phyloP scores from a whole-genome alignment of 1,284 basidiomycete species.

The Rhodotorula glutinis region DNA sequence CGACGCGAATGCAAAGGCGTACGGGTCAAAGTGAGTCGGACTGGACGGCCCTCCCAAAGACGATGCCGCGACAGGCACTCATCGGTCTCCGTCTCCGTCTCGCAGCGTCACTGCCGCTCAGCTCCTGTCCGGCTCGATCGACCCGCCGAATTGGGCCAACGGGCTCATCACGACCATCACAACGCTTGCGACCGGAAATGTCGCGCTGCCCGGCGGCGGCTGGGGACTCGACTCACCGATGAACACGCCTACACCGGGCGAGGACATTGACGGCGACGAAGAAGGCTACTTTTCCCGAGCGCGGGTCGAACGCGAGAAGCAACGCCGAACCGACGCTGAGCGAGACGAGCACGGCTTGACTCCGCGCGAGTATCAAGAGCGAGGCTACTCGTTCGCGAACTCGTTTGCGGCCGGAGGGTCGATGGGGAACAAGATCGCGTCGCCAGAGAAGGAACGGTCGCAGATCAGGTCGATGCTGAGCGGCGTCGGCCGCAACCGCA shows the following conservation, averaged over 20 bases:
- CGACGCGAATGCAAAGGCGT: constrained; percentile 57
- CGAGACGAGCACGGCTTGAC: constrained; percentile 8
- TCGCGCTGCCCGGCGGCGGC: constrained; percentile 42
- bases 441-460: neutral
- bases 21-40: constrained; percentile 36
- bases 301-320: neutral
- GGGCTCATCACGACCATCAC: constrained; percentile 70
- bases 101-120: constrained; percentile 69
- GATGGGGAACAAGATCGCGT: neutral
- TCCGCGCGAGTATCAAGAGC: constrained; percentile 12
- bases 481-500: constrained; percentile 1
- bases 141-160: constrained; percentile 72
- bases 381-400: constrained; percentile 31
- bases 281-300: constrained; percentile 6
- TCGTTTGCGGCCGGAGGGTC: constrained; percentile 24
- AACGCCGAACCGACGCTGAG: neutral
- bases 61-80: neutral
- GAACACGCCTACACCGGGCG: constrained; percentile 6
- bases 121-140: constrained; percentile 71
- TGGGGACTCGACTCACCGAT: constrained; percentile 9
- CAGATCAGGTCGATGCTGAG: constrained; percentile 6
- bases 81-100: constrained; percentile 49
- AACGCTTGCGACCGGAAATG: constrained; percentile 44
- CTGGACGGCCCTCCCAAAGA: neutral
- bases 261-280: constrained; percentile 7